Evolutionary conservation across 331 rosid genomes (phyloP).

Genomic region (Acacia pycnantha): DNA sequence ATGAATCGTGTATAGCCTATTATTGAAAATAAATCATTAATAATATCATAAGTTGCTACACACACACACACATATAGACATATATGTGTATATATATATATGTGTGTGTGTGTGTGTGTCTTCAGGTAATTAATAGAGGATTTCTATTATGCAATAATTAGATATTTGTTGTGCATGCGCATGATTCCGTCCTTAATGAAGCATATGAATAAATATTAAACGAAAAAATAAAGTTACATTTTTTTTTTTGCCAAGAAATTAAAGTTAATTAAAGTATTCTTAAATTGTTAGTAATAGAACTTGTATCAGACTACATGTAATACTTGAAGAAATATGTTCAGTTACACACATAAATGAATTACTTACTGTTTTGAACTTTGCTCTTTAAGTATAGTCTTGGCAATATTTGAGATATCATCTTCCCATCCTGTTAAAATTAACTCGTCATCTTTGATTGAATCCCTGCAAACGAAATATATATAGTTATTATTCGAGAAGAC

Average conservation of each 20-base stretch:
- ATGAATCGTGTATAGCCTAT: slow-evolving; percentile 43
- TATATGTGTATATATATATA: no score
- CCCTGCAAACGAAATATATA: slow-evolving; percentile 41
- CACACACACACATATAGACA: no score
- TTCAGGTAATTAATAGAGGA: not conserved
- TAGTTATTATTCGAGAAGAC: not conserved
- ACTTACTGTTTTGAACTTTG: slow-evolving; percentile 88
- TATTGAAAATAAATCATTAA: slow-evolving; percentile 7
- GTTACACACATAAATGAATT: no score
- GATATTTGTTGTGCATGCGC: not conserved
- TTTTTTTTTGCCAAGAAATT: no score
- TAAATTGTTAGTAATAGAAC: not conserved
- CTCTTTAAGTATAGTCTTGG: slow-evolving; percentile 56
- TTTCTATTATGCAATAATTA: not conserved
- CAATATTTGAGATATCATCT: slow-evolving; percentile 66
- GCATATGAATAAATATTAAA: not conserved
- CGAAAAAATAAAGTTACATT: not conserved
- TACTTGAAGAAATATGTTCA: no score
- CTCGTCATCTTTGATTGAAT: slow-evolving; percentile 52
- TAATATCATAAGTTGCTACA: not conserved
- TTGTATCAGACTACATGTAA: not conserved
- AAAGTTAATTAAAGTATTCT: not conserved
- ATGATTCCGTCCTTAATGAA: not conserved
- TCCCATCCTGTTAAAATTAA: slow-evolving; percentile 81
- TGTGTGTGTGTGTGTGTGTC: no score